A percentile compares a stretch with the other conserved stretches of the same genome.
These are phyloP conservation scores for Fusarium tupiense DNA, from an alignment of 2,329 filamentous ascomycete species.

Conservation along the genomic window DNA sequence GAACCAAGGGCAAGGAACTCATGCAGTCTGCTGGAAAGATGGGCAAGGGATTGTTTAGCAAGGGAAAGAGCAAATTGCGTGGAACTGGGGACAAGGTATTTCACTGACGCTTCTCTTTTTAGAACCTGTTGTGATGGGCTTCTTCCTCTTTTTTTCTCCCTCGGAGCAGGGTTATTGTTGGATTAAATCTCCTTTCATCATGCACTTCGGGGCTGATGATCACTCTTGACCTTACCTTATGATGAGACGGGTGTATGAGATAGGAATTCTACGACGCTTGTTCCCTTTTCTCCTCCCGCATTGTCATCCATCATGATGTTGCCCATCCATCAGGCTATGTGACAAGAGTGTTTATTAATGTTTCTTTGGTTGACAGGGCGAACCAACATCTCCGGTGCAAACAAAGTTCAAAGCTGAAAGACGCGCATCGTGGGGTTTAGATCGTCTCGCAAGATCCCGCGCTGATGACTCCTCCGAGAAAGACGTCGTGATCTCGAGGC, in stretches of 20 bases:
- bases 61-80: constrained; percentile 85
- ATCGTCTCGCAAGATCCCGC: constrained; percentile 48
- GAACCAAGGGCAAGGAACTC: constrained; percentile 87
- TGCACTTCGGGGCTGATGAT: constrained; percentile 44
- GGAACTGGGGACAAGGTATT: constrained; percentile 88
- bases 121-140: constrained; percentile 44
- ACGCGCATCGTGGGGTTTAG: constrained; percentile 57
- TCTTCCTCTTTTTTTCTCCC: constrained; percentile 39
- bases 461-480: constrained; percentile 34
- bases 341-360: constrained; percentile 50
- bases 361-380: constrained; percentile 50
- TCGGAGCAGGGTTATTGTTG: constrained; percentile 42
- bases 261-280: constrained; percentile 54
- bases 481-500: constrained; percentile 30
- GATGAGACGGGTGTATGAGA: constrained; percentile 52
- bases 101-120: constrained; percentile 64
- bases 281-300: constrained; percentile 40
- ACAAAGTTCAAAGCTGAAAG: constrained; percentile 52
- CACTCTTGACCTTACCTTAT: constrained; percentile 48
- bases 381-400: constrained; percentile 47
- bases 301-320: constrained; percentile 38
- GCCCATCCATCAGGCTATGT: constrained; percentile 43
- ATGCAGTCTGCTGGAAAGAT: constrained; percentile 88
- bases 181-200: constrained; percentile 45
- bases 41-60: constrained; percentile 90